Conservation (phyloP, 1,284 basidiomycete genomes). For the Somion occarium region DNA sequence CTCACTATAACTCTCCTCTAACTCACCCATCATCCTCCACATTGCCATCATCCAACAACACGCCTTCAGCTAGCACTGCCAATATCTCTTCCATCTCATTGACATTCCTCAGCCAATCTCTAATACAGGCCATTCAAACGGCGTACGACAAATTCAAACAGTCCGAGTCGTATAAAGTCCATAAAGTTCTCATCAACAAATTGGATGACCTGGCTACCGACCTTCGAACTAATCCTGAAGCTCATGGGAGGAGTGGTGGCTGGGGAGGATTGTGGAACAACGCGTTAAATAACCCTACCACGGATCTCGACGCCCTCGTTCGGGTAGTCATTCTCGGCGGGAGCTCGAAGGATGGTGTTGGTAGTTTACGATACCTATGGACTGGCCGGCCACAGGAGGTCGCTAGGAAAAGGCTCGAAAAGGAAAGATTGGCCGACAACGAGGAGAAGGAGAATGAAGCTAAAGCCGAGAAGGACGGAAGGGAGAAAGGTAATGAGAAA, state of each 20-base stretch:
- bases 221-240: slow-evolving; percentile 23
- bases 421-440: slow-evolving; percentile 31
- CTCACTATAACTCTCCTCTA: slow-evolving; percentile 12
- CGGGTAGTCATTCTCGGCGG: slow-evolving; percentile 21
- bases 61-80: slow-evolving; percentile 10
- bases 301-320: slow-evolving; percentile 37
- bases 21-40: slow-evolving; percentile 15
- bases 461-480: slow-evolving; percentile 20
- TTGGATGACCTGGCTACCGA: slow-evolving; percentile 41
- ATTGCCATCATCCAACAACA: slow-evolving; percentile 13
- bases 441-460: slow-evolving; percentile 22
- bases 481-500: slow-evolving; percentile 12
- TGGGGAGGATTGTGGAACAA: slow-evolving; percentile 28
- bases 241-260: slow-evolving; percentile 2
- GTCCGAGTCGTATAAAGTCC: slow-evolving; percentile 56
- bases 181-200: slow-evolving; percentile 51
- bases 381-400: slow-evolving; percentile 30
- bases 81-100: slow-evolving; percentile 5
- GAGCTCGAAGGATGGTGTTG: slow-evolving; percentile 31
- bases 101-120: slow-evolving; percentile 39
- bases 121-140: slow-evolving; percentile 43
- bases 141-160: slow-evolving; percentile 48
- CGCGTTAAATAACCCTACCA: slow-evolving; percentile 33
- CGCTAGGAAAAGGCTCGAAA: slow-evolving; percentile 28
- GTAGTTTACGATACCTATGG: slow-evolving; percentile 37